Evolutionary conservation across 768 basidiomycete species (phyloP), one percentile per base, ranked within the genome.

Genomic region (Termitomyces sp.): DNA sequence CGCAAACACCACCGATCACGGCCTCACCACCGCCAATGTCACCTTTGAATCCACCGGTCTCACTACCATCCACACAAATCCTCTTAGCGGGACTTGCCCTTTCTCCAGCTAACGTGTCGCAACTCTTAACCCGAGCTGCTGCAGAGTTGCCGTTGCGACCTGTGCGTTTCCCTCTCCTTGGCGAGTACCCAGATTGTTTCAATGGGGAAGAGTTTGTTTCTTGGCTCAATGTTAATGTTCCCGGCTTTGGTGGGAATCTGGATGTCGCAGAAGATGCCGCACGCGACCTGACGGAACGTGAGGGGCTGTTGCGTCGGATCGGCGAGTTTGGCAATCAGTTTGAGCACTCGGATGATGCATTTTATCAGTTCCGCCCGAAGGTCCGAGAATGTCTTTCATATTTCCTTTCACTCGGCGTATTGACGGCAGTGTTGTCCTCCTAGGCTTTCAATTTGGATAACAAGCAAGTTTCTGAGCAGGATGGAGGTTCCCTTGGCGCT

Each of bases 161-260:
- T 7, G 78, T 94, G 33, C 85, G 87, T 39, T 84, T 93, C 74
- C 87, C 93, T 1, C 73, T 94, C 15, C 68, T 94, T 12, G 92
- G 92, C 48, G 91, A 93, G 75, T 94, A 94, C 62, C 79, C 86
- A 31, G 88, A 92, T 58, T 88, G 89, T 59, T 95, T 96, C 72
- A 86, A 85, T 16, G 95, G 95, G 31, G 93, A 93, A 44, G 94
- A 96, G 63, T 88, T 97, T 62, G 89, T 88, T 9, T 79, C 81
- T 5, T 97, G 93, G 93, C 72, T 97, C 57, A 84, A 85, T 58
- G 82, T 81, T 58, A 87, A 90, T 62, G 86, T 95, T 2, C 82
- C 84, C 60, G 91, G 83, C 8, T 88, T 96, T 61, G 87, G 82
- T 18, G 90, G 88, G 20, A 88, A 80, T 69, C 73, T 91, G 57